Evolutionary conservation across 1,284 basidiomycete genomes (phyloP).

Genomic region (Coniferiporia sulphurascens): DNA sequence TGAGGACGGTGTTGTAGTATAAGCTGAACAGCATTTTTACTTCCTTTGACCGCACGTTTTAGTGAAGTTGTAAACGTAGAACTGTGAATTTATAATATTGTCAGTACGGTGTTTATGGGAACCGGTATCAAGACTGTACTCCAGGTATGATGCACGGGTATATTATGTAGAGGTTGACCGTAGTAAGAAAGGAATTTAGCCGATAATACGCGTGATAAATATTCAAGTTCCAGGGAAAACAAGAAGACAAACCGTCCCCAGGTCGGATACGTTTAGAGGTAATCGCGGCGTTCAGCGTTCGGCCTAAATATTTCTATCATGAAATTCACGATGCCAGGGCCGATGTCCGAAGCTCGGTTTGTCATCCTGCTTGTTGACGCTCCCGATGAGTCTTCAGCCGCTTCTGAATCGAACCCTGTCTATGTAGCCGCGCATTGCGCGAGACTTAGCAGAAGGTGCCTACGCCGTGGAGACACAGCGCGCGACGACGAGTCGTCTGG

Average conservation of each 20-base stretch:
- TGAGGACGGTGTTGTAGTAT: conserved; percentile 32
- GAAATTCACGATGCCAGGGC: conserved; percentile 3
- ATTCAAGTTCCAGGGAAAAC: neutral
- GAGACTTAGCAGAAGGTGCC: conserved; percentile 12
- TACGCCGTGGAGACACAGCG: conserved; percentile 5
- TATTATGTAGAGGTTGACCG: neutral
- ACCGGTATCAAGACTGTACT: neutral
- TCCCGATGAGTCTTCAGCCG: conserved; percentile 15
- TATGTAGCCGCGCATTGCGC: conserved; percentile 15
- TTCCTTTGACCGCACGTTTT: no score
- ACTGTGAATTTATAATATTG: neutral
- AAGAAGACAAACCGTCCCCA: neutral
- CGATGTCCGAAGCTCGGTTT: neutral
- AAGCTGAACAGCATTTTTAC: no score
- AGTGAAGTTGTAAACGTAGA: neutral
- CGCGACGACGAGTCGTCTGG: neutral
- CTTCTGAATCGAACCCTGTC: conserved; percentile 13
- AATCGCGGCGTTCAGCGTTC: neutral
- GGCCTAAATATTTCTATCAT: conserved; percentile 9
- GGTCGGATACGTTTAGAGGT: neutral
- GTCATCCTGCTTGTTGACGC: conserved; percentile 11
- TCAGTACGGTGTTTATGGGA: neutral
- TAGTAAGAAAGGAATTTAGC: neutral
- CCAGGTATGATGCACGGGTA: conserved; percentile 3
- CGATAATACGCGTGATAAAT: neutral